phyloP scores from a whole-genome alignment of 371 early-diverging fungal species.

The Mortierella sp. region DNA sequence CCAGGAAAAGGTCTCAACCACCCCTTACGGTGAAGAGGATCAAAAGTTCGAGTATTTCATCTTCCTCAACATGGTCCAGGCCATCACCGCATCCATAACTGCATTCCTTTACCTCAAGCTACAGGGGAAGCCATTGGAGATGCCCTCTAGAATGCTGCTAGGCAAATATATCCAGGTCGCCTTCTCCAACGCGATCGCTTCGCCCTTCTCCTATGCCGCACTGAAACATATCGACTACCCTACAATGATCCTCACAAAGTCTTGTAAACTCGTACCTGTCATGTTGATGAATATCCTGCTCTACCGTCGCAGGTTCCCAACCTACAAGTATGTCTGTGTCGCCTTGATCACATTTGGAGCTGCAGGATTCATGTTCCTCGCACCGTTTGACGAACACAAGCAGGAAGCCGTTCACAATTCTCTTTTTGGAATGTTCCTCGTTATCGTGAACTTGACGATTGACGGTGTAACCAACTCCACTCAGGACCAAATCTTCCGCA shows the following conservation, averaged over 20 bases:
- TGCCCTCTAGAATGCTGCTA: slow-evolving; percentile 53
- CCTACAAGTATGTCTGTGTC: slow-evolving; percentile 89
- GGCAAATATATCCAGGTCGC: slow-evolving; percentile 80
- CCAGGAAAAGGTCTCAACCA: slow-evolving; percentile 93
- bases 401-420: slow-evolving; percentile 58
- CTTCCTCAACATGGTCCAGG: slow-evolving; percentile 90
- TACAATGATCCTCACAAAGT: slow-evolving; percentile 96
- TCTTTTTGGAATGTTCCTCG: slow-evolving; percentile 85
- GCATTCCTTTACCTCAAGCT: slow-evolving; percentile 80
- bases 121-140: slow-evolving; percentile 58
- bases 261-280: slow-evolving; percentile 98
- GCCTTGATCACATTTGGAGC: slow-evolving; percentile 91
- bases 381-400: slow-evolving; percentile 64
- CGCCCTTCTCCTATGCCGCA: slow-evolving; percentile 95
- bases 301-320: slow-evolving; percentile 86
- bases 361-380: slow-evolving; percentile 92
- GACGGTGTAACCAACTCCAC: slow-evolving; percentile 98
- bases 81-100: slow-evolving; percentile 81
- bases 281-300: slow-evolving; percentile 94
- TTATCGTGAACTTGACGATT: slow-evolving; percentile 86
- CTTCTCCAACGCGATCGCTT: slow-evolving; percentile 80
- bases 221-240: slow-evolving; percentile 97
- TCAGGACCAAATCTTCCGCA: slow-evolving; percentile 94
- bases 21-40: slow-evolving; percentile 76
- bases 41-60: slow-evolving; percentile 88